Percentiles rank a stretch among this genome's conserved stretches.
phyloP scores from a whole-genome alignment of 2,329 filamentous ascomycete genomes.

The Pochonia chlamydosporia region DNA sequence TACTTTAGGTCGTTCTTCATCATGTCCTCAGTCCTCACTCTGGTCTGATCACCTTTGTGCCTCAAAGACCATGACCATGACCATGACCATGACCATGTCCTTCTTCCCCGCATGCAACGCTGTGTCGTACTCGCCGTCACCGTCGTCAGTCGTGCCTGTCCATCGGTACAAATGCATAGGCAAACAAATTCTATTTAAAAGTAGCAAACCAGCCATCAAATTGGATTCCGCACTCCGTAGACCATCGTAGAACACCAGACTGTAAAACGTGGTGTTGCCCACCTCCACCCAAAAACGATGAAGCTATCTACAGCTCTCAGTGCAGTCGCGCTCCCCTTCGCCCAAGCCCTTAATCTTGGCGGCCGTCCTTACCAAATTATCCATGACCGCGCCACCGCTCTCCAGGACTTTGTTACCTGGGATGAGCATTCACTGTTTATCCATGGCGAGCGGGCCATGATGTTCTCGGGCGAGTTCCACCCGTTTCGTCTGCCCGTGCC shows the following conservation, averaged over 20 bases:
- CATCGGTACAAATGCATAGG: no score
- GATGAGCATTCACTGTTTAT: constrained; percentile 68
- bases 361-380: constrained; percentile 16
- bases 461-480: constrained; percentile 71
- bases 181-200: no score
- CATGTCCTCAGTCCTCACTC: no score
- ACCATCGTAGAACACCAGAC: neutral
- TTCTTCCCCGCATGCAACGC: neutral
- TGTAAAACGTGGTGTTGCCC: neutral
- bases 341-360: constrained; percentile 12
- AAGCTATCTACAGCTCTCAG: constrained; percentile 14
- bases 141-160: neutral
- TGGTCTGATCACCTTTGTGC: no score
- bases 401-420: constrained; percentile 53
- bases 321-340: constrained; percentile 7
- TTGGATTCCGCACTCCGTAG: neutral
- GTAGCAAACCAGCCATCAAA: neutral
- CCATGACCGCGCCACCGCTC: constrained; percentile 15
- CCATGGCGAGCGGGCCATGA: constrained; percentile 61
- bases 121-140: neutral
- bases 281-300: constrained; percentile 13
- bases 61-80: no score
- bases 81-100: no score
- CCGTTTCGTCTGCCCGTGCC: constrained; percentile 51
- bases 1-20: neutral